Conservation (phyloP, 768 basidiomycete genomes). For the Tylopilus felleus region DNA sequence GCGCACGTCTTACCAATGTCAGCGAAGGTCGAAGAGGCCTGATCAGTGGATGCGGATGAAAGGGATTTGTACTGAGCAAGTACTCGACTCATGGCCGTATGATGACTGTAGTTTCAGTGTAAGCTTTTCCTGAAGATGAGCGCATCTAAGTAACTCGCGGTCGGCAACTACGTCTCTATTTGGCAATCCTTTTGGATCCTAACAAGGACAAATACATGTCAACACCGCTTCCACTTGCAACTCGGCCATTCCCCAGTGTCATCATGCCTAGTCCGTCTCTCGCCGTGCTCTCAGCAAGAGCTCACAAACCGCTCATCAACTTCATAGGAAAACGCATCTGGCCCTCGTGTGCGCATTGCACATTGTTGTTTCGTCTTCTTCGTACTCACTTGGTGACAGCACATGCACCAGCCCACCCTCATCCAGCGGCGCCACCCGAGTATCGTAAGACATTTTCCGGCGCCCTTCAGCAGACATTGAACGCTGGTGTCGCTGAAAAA, state of each 20-base stretch:
- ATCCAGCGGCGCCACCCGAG: constrained; percentile 68
- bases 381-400: constrained; percentile 30
- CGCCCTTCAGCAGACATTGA: constrained; percentile 37
- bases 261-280: constrained; percentile 35
- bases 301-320: constrained; percentile 57
- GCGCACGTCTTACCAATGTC: constrained; percentile 16
- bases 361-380: neutral
- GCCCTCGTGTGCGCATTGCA: constrained; percentile 42
- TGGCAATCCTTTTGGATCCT: constrained; percentile 17
- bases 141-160: neutral
- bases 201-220: constrained; percentile 20
- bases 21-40: constrained; percentile 7
- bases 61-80: constrained; percentile 20
- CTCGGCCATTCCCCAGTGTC: neutral
- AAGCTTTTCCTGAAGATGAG: neutral
- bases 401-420: constrained; percentile 44
- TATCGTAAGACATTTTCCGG: constrained; percentile 48
- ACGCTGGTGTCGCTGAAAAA: constrained; percentile 1
- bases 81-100: constrained; percentile 13
- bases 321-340: constrained; percentile 59
- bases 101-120: neutral
- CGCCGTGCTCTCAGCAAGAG: constrained; percentile 37
- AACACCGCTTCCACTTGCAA: neutral
- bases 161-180: constrained; percentile 10
- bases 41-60: constrained; percentile 7